These are phyloP conservation scores for Hordeum pubiflorum DNA, from an alignment of 202 grass and related monocot species.

Conservation along the genomic window DNA sequence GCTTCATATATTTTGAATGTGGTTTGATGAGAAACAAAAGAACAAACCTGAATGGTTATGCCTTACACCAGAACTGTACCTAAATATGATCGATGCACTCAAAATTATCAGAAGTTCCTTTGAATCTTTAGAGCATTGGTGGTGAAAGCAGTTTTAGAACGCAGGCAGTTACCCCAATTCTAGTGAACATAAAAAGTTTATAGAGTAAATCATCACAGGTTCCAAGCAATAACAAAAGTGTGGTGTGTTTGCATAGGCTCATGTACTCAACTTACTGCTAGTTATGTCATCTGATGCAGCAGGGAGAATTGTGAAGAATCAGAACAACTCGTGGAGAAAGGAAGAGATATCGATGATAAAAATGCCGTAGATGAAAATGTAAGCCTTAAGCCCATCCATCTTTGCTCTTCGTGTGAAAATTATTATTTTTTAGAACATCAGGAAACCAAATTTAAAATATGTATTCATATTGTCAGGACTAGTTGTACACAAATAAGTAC, in stretches of 20 bases:
- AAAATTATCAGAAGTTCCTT: neutral
- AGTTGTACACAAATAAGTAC: neutral
- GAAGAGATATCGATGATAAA: neutral
- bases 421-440: neutral
- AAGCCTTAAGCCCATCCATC: constrained; percentile 4
- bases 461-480: neutral
- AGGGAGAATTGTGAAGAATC: constrained; percentile 22
- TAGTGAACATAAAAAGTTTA: neutral
- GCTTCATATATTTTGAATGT: neutral
- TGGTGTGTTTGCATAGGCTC: neutral
- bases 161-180: neutral
- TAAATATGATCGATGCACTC: neutral
- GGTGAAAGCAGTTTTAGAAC: neutral
- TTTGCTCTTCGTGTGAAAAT: neutral
- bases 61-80: constrained; percentile 5
- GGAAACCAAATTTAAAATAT: neutral
- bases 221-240: neutral
- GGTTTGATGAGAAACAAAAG: neutral
- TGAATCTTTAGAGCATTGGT: neutral
- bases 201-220: neutral
- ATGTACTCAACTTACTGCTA: neutral
- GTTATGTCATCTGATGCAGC: neutral
- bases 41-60: neutral
- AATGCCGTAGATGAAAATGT: constrained; percentile 9
- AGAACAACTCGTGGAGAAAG: neutral